phyloP scores from a whole-genome alignment of 305 asterid genomes.

The Fraxinus floribunda region DNA sequence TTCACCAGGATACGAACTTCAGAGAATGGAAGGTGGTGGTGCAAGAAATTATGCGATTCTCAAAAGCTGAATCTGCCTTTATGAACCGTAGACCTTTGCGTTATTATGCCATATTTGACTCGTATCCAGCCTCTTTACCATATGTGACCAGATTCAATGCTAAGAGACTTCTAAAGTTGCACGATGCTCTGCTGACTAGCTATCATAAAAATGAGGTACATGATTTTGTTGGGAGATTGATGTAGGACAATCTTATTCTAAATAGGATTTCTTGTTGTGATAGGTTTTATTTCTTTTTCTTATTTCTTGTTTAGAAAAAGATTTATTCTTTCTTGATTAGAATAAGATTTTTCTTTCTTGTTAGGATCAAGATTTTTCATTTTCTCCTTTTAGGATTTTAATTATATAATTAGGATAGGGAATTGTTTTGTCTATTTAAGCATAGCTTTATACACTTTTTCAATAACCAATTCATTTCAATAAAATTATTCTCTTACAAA shows the following conservation, averaged over 20 bases:
- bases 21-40: slow-evolving; percentile 94
- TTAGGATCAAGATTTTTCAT: background rate
- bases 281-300: background rate
- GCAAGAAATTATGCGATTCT: slow-evolving; percentile 78
- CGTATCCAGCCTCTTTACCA: slow-evolving; percentile 75
- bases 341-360: background rate
- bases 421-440: background rate
- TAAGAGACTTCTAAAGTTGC: slow-evolving; percentile 81
- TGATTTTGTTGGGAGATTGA: background rate
- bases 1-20: slow-evolving; percentile 78
- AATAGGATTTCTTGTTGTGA: background rate
- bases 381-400: background rate
- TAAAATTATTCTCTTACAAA: background rate
- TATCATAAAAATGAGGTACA: slow-evolving; percentile 87
- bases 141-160: slow-evolving; percentile 87
- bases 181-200: slow-evolving; percentile 82
- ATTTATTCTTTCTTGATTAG: background rate
- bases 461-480: background rate
- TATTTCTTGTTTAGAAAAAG: background rate
- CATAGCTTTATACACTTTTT: background rate
- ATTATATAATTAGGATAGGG: background rate
- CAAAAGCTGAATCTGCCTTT: slow-evolving; percentile 53
- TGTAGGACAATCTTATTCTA: background rate
- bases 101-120: slow-evolving; percentile 65
- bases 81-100: slow-evolving; percentile 69